Conservation (phyloP, 257 asterid species). For the Salvia miltiorrhiza region DNA sequence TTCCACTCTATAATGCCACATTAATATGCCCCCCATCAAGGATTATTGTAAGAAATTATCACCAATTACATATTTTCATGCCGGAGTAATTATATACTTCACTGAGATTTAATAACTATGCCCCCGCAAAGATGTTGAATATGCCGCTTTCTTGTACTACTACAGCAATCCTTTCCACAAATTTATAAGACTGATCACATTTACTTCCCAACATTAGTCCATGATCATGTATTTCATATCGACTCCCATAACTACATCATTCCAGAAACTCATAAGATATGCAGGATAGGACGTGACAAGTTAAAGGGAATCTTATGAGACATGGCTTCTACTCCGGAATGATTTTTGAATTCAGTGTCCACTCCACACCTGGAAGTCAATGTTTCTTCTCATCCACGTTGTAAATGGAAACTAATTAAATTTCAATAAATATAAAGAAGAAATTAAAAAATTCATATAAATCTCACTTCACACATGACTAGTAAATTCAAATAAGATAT, state of each 20-base stretch:
- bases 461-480: not conserved
- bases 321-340: no score
- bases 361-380: no score
- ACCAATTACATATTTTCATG: not conserved
- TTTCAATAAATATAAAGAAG: not conserved
- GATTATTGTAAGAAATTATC: not conserved
- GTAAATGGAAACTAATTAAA: not conserved
- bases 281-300: no score
- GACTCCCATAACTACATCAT: not conserved
- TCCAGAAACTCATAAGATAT: not conserved
- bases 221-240: not conserved
- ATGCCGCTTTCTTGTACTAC: not conserved
- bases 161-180: not conserved
- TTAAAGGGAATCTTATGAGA: no score
- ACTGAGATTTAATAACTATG: not conserved
- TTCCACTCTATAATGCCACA: not conserved
- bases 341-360: no score
- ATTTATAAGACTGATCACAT: not conserved
- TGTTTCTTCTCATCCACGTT: not conserved
- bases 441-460: not conserved
- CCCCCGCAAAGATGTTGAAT: not conserved
- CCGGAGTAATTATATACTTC: not conserved
- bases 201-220: not conserved
- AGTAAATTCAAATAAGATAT: not conserved
- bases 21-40: not conserved